Base-by-base conservation (phyloP, 441 rosid genomes). In the Erysimum cheiri region DNA sequence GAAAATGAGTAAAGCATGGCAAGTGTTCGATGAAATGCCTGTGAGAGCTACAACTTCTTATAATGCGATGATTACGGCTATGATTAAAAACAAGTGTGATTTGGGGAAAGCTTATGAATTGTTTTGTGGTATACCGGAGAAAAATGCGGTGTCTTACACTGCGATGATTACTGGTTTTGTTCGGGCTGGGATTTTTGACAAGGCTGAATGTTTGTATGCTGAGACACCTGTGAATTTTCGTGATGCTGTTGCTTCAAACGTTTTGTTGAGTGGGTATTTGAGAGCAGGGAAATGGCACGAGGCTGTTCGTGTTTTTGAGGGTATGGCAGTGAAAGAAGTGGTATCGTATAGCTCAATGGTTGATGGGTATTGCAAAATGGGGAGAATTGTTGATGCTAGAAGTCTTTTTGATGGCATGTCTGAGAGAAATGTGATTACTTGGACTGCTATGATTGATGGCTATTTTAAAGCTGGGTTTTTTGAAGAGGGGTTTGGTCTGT, bases 401-500 rank as follows among this genome's bases (percentile, higher is more conserved):
- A 66, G 64, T 9, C 19, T 88, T 37, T 87, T 91, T 69, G 83
- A 86, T 65, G 19, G 31, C 49, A 86, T 85, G 86, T 58, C 73
- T 2, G 81, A 82, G 78, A 87, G 64, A 74, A 88, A 88, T 82
- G 91, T 88, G 54, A 81, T 91, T 68, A 76, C 91, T 75, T 91
- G 95, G 95, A 87, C 93, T 4, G 74, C 91, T 35, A 85, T 91
- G 89, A 85, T 91, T 48, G 77, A 86, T 81, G 97, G 95, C 22
- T 87, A 86, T 71, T 72, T 91, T 75, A 85, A 86, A 63, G 82
- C 44, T 17, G 91, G 86, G 3, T 73, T 36, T 78, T 85, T 88
- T 8, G 74, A 68, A 26, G 80, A 82, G 46, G 97, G 95, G 68
- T 85, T 88, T 76, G 59, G 40, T 67, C 71, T 91, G 75, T 91